A percentile compares a stretch with the other conserved stretches of the same genome.
phyloP scores from a whole-genome alignment of 495 filamentous ascomycete species.

The Annulohypoxylon nitens region DNA sequence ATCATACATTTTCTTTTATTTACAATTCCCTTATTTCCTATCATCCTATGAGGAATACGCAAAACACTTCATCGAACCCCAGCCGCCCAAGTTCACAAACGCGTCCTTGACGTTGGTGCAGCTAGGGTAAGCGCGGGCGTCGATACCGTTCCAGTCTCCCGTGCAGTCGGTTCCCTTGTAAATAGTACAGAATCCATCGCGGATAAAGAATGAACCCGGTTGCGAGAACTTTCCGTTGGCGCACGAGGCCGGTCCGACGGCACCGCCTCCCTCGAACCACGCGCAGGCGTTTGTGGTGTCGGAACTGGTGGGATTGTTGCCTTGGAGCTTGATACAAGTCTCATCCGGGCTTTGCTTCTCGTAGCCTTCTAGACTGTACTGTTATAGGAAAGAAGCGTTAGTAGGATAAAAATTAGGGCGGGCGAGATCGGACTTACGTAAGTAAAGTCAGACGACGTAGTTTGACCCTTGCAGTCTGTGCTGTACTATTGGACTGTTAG shows the following conservation, averaged over 20 bases:
- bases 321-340: neutral
- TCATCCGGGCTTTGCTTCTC: neutral
- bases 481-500: neutral
- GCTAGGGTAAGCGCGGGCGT: neutral
- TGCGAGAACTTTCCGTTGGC: neutral
- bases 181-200: neutral
- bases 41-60: neutral
- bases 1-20: neutral
- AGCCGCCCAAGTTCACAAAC: neutral
- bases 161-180: neutral
- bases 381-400: neutral
- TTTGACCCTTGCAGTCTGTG: neutral
- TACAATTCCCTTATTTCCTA: neutral
- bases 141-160: neutral
- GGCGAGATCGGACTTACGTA: neutral
- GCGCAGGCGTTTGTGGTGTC: neutral
- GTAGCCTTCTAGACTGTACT: neutral
- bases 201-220: neutral
- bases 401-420: neutral
- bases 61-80: neutral
- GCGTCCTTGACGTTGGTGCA: neutral
- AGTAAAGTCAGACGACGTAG: neutral
- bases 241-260: neutral
- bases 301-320: neutral
- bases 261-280: neutral